Evolutionary conservation across 2,329 filamentous ascomycete genomes (phyloP).

Genomic region (Botrytis pseudocinerea): DNA sequence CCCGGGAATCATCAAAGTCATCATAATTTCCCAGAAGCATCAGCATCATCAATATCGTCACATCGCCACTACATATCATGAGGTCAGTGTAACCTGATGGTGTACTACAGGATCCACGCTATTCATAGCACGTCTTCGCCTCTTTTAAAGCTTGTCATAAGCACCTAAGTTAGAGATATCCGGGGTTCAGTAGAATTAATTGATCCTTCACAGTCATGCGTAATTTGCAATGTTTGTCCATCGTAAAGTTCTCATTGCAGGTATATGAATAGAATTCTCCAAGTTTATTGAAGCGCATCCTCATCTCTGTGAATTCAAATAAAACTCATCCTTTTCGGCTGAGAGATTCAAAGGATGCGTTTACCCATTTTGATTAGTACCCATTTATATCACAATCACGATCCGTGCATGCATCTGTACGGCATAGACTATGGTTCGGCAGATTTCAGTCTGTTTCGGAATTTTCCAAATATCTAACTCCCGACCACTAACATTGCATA

Average conservation of each 20-base stretch:
- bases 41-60: conserved; percentile 3
- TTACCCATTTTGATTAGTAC: background rate
- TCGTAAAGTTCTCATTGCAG: background rate
- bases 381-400: no score
- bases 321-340: background rate
- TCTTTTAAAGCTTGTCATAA: background rate
- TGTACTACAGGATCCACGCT: background rate
- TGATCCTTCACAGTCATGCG: conserved; percentile 3
- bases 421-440: background rate
- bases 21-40: background rate
- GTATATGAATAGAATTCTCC: background rate
- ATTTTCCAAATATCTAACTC: background rate
- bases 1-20: background rate
- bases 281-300: background rate
- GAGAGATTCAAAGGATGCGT: background rate
- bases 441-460: background rate
- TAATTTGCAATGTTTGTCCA: background rate
- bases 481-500: background rate
- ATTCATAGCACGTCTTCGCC: conserved; percentile 15
- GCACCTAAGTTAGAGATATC: background rate
- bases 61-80: background rate
- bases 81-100: background rate
- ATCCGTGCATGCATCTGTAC: background rate
- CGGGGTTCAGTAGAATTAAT: background rate
- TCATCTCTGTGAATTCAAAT: background rate